Base-by-base conservation (phyloP, 1,139 yeast genomes). In the Pichia sp. region DNA sequence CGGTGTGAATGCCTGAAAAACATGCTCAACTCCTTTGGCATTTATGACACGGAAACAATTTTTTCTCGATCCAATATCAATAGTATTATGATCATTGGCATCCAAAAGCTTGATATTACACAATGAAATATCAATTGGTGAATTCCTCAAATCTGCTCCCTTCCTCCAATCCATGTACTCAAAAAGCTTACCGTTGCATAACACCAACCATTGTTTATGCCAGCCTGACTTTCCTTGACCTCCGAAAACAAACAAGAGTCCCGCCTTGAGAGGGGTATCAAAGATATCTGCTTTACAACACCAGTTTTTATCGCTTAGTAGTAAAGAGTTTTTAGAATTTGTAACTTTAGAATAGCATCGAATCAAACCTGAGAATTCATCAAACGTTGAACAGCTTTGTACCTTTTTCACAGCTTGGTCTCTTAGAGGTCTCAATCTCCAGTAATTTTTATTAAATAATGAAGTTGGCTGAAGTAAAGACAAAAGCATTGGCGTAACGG, bases 161-260 rank as follows among this genome's bases (percentile, higher is more conserved):
- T 79, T 85, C 65, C 92, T 79, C 96, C 96, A 89, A 69, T 88
- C 92, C 46, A 88, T 78, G 67, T 81, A 89, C 66, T 89, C 96
- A 52, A 78, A 76, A 42, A 89, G 72, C 58, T 77, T 79, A 0
- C 95, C 93, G 20, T 81, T 80, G 20, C 79, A 79, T 52, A 89
- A 73, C 0, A 84, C 90, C 1, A 90, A 89, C 95, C 96, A 88
- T 69, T 87, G 92, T 64, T 89, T 89, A 69, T 90, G 96, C 97
- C 96, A 90, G 2, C 89, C 88, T 36, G 80, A 82, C 62, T 85
- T 87, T 10, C 88, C 87, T 58, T 84, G 83, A 2, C 91, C 91
- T 1, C 89, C 85, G 43, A 83, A 74, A 2, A 70, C 67, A 52
- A 67, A 69, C 20, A 69, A 57, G 6, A 69, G 58, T 3, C 71